Conservation (phyloP, 2,329 filamentous ascomycete species). For the Sclerotinia minor region DNA sequence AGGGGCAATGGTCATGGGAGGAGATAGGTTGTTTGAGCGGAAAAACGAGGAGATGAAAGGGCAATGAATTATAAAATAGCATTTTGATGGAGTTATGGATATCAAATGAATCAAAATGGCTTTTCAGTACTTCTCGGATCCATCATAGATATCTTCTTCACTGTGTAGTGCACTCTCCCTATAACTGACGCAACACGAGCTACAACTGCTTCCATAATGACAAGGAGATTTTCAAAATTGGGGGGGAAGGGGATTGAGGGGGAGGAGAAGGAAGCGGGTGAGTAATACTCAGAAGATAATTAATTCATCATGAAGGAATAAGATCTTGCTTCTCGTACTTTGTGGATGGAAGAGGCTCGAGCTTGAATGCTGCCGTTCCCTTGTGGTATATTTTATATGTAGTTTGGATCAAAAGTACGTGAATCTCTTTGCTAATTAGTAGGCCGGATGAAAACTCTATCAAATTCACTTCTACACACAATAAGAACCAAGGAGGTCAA, state of each 20-base stretch:
- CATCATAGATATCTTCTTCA: background rate
- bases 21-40: background rate
- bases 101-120: slow-evolving; percentile 17
- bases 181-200: no score
- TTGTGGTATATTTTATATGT: background rate
- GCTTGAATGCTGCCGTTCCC: no score
- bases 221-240: background rate
- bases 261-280: background rate
- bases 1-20: slow-evolving; percentile 26
- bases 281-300: background rate
- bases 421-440: no score
- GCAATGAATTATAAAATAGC: slow-evolving; percentile 13
- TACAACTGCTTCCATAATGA: background rate
- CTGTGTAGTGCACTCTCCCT: background rate
- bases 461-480: background rate
- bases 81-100: slow-evolving; percentile 12
- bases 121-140: background rate
- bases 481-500: slow-evolving; percentile 12
- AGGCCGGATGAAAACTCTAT: background rate
- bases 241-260: no score
- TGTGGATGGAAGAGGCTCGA: background rate
- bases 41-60: background rate
- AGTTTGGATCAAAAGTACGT: no score
- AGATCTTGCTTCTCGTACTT: background rate
- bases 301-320: no score